Conservation (phyloP, 768 basidiomycete genomes). For the Coprinellus aureogranulatus region DNA sequence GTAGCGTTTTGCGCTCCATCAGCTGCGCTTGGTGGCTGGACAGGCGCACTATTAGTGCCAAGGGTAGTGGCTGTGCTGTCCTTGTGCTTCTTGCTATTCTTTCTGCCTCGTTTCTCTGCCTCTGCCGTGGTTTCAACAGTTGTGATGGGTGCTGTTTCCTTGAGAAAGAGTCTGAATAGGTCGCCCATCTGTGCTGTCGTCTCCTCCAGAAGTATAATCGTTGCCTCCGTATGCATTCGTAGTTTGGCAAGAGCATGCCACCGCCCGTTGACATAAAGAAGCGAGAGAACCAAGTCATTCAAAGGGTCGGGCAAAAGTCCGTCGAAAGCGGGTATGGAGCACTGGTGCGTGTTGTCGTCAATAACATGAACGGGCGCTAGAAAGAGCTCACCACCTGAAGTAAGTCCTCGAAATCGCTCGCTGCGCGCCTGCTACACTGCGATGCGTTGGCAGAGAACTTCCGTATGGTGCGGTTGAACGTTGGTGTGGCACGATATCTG, state of each 20-base stretch:
- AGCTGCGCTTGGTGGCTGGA: too few relatives aligned
- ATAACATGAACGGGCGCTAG: background rate
- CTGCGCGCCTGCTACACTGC: slow-evolving; percentile 28
- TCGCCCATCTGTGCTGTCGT: slow-evolving; percentile 27
- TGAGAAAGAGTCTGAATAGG: slow-evolving; percentile 28
- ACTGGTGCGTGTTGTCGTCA: slow-evolving; percentile 19
- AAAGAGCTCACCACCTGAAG: slow-evolving; percentile 33
- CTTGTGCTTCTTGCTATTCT: too few relatives aligned
- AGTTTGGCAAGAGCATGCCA: slow-evolving; percentile 37
- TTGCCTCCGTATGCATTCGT: slow-evolving; percentile 26
- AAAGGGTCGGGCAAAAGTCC: slow-evolving; percentile 27
- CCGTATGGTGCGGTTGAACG: slow-evolving; percentile 29
- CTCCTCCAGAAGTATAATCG: slow-evolving; percentile 21
- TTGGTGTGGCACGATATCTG: slow-evolving; percentile 22
- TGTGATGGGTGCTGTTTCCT: slow-evolving; percentile 17
- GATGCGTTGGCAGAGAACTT: slow-evolving; percentile 28
- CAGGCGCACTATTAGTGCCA: too few relatives aligned
- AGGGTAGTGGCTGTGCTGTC: too few relatives aligned
- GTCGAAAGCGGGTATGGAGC: slow-evolving; percentile 34
- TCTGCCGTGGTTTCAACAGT: slow-evolving; percentile 41
- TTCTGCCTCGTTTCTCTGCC: slow-evolving; percentile 27
- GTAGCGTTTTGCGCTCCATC: too few relatives aligned
- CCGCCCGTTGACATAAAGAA: slow-evolving; percentile 24
- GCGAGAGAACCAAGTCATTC: slow-evolving; percentile 14
- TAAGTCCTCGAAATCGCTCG: slow-evolving; percentile 36